Percentiles rank a stretch among this genome's conserved stretches.
Conservation (phyloP, 192 early-diverging fungal genomes). For the Coemansia sp. region DNA sequence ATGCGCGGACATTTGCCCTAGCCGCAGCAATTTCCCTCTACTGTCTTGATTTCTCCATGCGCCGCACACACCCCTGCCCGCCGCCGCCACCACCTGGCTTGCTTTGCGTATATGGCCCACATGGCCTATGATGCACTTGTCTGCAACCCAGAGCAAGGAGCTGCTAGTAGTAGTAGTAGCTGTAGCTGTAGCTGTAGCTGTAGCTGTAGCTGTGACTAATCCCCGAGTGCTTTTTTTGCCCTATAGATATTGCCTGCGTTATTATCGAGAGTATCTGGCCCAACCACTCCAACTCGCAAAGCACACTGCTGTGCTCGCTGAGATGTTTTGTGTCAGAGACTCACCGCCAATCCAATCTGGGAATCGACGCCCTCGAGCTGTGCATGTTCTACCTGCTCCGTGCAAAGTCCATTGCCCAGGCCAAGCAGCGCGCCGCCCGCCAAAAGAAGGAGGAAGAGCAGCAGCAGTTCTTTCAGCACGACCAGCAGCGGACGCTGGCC, state of each 20-base stretch:
- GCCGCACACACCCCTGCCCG: neutral
- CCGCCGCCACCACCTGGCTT: slow-evolving; percentile 2
- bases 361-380: slow-evolving; percentile 44
- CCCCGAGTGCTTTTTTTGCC: neutral
- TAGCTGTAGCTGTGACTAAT: too few species aligned
- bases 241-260: slow-evolving; percentile 47
- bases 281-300: slow-evolving; percentile 47
- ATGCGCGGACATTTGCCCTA: slow-evolving; percentile 8
- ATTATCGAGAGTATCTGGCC: slow-evolving; percentile 56
- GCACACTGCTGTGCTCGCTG: slow-evolving; percentile 52
- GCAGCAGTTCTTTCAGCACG: slow-evolving; percentile 11
- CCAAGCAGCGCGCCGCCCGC: slow-evolving; percentile 35
- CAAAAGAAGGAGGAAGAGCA: slow-evolving; percentile 28
- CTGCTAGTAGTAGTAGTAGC: too few species aligned
- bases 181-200: too few species aligned
- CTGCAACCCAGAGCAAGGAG: too few species aligned
- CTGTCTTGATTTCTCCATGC: slow-evolving; percentile 6
- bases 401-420: slow-evolving; percentile 47
- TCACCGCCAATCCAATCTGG: slow-evolving; percentile 46
- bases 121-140: neutral
- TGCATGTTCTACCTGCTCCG: slow-evolving; percentile 51
- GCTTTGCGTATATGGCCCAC: neutral
- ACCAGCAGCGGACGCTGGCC: neutral
- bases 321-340: slow-evolving; percentile 53
- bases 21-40: neutral